Conservation (phyloP, 768 basidiomycete species). For the Boletus coccyginus region DNA sequence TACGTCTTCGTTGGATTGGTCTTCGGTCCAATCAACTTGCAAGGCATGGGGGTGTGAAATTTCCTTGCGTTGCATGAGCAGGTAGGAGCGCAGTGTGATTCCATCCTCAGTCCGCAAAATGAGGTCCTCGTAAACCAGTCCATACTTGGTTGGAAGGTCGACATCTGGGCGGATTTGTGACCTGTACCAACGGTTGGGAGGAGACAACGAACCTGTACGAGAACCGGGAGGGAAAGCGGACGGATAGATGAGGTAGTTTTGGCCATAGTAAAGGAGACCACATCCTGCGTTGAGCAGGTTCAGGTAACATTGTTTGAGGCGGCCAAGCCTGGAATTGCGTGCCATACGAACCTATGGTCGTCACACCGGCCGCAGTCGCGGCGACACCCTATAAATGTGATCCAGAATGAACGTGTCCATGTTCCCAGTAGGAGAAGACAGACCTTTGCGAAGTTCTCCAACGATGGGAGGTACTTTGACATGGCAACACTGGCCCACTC, state of each 20-base stretch:
- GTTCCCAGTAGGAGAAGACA: not conserved
- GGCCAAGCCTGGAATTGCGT: not conserved
- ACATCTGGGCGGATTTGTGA: constrained; percentile 50
- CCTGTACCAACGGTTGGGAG: not conserved
- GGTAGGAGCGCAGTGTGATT: constrained; percentile 69
- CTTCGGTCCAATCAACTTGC: constrained; percentile 35
- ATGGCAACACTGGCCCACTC: constrained; percentile 18
- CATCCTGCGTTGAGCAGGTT: constrained; percentile 42
- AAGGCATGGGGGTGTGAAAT: constrained; percentile 36
- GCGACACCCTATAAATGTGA: constrained; percentile 41
- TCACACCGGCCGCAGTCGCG: constrained; percentile 55
- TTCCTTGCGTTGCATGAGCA: constrained; percentile 64
- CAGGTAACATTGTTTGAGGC: not conserved
- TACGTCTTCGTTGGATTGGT: constrained; percentile 60
- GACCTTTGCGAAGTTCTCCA: constrained; percentile 48
- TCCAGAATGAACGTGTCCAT: not conserved
- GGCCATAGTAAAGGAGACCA: constrained; percentile 80
- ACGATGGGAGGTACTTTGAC: constrained; percentile 40
- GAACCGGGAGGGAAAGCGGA: constrained; percentile 80
- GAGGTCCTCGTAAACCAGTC: constrained; percentile 73
- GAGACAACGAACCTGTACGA: constrained; percentile 54
- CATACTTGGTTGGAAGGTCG: constrained; percentile 62
- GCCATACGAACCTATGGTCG: constrained; percentile 47
- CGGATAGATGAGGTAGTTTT: constrained; percentile 89
- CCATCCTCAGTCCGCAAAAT: constrained; percentile 70